Conservation (phyloP, 1,284 basidiomycete species). For the Hemileccinum hortonii region DNA sequence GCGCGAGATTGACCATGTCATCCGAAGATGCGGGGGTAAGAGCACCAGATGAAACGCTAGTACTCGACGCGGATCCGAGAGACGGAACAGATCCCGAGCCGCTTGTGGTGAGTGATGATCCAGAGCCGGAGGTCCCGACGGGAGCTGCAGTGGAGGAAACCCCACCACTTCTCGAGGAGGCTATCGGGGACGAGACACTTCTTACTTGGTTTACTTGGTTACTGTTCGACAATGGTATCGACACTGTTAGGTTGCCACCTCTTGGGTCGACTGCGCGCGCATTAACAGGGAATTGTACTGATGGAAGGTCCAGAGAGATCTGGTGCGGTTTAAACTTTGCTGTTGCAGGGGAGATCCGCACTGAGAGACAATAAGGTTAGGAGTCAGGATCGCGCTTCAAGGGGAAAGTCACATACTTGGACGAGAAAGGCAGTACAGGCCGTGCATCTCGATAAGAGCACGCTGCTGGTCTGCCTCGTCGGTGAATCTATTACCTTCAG, state of each 20-base stretch:
- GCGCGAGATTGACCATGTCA: slow-evolving; percentile 47
- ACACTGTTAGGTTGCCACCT: slow-evolving; percentile 41
- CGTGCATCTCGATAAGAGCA: slow-evolving; percentile 87
- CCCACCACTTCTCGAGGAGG: slow-evolving; percentile 39
- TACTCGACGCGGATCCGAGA: slow-evolving; percentile 53
- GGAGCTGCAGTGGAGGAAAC: slow-evolving; percentile 40
- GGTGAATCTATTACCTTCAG: slow-evolving; percentile 58
- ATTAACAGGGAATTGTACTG: slow-evolving; percentile 45
- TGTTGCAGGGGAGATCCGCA: slow-evolving; percentile 88
- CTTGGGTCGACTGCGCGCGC: slow-evolving; percentile 33
- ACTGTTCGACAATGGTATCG: slow-evolving; percentile 45
- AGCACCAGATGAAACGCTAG: slow-evolving; percentile 43
- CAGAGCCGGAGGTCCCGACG: slow-evolving; percentile 52
- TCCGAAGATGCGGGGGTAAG: slow-evolving; percentile 49
- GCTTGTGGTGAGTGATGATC: slow-evolving; percentile 47
- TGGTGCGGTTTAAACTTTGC: slow-evolving; percentile 74
- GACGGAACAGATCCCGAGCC: slow-evolving; percentile 56
- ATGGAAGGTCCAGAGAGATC: slow-evolving; percentile 47
- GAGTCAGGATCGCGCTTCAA: slow-evolving; percentile 27
- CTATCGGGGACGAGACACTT: slow-evolving; percentile 69
- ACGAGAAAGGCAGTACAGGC: slow-evolving; percentile 79
- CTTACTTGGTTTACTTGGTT: slow-evolving; percentile 52
- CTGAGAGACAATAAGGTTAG: slow-evolving; percentile 39
- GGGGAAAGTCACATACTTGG: slow-evolving; percentile 59
- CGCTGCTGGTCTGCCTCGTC: slow-evolving; percentile 86